Evolutionary conservation across 805 yeast species (phyloP).

Genomic region (Sungouiozyma ichnusensis): DNA sequence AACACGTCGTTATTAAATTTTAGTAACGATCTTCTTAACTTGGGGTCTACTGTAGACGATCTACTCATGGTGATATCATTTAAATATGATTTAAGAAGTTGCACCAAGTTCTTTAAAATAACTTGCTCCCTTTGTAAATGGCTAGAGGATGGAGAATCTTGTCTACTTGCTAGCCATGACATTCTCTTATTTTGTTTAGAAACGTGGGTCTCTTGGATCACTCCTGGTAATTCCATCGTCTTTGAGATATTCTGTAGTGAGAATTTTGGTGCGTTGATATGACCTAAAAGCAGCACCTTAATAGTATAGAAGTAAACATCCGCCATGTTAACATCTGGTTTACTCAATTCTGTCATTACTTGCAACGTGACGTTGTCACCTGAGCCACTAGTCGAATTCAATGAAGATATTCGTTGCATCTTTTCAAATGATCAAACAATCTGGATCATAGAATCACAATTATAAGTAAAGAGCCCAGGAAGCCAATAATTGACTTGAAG

Average conservation of each 20-base stretch:
- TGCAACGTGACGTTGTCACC: background rate
- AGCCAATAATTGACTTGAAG: no score
- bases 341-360: slow-evolving; percentile 3
- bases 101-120: background rate
- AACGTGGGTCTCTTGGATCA: slow-evolving; percentile 8
- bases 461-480: no score
- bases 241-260: slow-evolving; percentile 10
- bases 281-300: slow-evolving; percentile 47
- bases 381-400: slow-evolving; percentile 6
- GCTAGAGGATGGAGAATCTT: background rate
- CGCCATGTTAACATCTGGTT: slow-evolving; percentile 2
- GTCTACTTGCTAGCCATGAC: background rate
- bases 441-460: no score
- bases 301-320: slow-evolving; percentile 43
- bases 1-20: slow-evolving; percentile 51
- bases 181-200: slow-evolving; percentile 15
- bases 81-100: slow-evolving; percentile 32
- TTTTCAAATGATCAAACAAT: background rate
- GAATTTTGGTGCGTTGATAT: slow-evolving; percentile 56
- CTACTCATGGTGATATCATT: slow-evolving; percentile 38
- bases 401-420: slow-evolving; percentile 11
- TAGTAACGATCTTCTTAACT: slow-evolving; percentile 44
- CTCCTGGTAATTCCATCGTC: background rate
- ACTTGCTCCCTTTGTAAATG: background rate
- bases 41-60: slow-evolving; percentile 30